Evolutionary conservation across 2,329 filamentous ascomycete genomes (phyloP).

Genomic region (Lomentospora prolificans): DNA sequence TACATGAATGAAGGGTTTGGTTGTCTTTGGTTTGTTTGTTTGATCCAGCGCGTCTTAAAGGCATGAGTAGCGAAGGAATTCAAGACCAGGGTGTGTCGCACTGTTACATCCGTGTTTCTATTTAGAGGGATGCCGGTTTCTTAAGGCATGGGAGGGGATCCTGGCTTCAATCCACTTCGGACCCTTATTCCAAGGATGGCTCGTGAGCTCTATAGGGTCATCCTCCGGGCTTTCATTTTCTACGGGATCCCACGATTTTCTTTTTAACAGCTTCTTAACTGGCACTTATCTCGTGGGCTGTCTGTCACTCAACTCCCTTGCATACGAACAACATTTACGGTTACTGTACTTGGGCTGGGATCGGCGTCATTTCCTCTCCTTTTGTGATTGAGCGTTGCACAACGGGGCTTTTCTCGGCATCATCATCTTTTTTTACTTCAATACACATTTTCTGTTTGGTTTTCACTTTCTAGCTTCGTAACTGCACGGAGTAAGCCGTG

Average conservation of each 20-base stretch:
- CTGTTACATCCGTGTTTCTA: too few relatives aligned
- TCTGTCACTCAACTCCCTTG: neutral
- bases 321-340: neutral
- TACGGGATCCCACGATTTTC: neutral
- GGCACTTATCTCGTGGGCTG: too few relatives aligned
- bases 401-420: neutral
- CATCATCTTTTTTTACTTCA: neutral
- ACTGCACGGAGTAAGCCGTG: too few relatives aligned
- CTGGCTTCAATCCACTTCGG: too few relatives aligned
- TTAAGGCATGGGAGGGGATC: too few relatives aligned
- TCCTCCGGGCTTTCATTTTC: too few relatives aligned
- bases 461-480: neutral
- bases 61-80: neutral
- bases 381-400: neutral
- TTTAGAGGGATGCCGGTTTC: too few relatives aligned
- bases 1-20: neutral
- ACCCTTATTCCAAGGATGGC: too few relatives aligned
- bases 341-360: neutral
- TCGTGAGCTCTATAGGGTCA: too few relatives aligned
- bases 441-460: neutral
- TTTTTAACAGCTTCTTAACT: neutral
- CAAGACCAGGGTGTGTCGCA: too few relatives aligned
- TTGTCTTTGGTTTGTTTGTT: neutral
- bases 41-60: neutral
- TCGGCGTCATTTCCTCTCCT: neutral